Evolutionary conservation across 2,329 filamentous ascomycete genomes (phyloP).

Genomic region (Fusarium liriodendri): DNA sequence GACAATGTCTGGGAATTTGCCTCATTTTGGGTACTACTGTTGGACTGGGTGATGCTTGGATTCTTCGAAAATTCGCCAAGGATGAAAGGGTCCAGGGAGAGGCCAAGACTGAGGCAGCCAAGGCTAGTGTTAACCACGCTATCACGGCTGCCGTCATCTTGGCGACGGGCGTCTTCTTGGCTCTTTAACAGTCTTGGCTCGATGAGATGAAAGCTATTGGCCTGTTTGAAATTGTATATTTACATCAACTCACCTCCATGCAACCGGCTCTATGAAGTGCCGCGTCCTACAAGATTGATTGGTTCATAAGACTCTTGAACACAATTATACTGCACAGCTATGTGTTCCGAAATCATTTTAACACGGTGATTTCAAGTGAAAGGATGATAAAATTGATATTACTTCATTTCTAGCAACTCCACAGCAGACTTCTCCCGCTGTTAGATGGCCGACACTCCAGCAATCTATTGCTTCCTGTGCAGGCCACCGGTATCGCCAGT

Average conservation of each 20-base stretch:
- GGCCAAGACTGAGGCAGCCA: slow-evolving; percentile 2
- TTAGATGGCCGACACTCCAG: fast-evolving
- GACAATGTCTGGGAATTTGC: slow-evolving; percentile 25
- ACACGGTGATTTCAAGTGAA: neutral
- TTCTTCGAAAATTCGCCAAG: slow-evolving; percentile 24
- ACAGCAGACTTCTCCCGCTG: too few relatives aligned
- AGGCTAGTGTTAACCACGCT: slow-evolving; percentile 22
- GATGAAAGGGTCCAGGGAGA: slow-evolving; percentile 10
- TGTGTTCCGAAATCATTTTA: too few relatives aligned
- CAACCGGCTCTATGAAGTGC: neutral
- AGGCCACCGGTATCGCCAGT: slow-evolving; percentile 24
- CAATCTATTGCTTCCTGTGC: slow-evolving; percentile 13
- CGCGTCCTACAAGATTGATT: neutral
- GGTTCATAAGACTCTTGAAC: neutral
- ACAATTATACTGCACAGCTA: neutral
- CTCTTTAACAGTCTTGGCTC: neutral
- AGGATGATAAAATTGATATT: neutral
- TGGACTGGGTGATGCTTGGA: slow-evolving; percentile 25
- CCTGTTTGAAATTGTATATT: neutral
- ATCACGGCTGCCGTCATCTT: slow-evolving; percentile 14
- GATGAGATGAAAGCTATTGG: neutral
- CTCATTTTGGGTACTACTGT: slow-evolving; percentile 23
- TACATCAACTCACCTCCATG: neutral
- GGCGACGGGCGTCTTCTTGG: slow-evolving; percentile 25
- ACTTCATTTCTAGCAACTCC: too few relatives aligned